Base-by-base conservation (phyloP, 371 early-diverging fungal species). In the Phascolomyces articulosus region DNA sequence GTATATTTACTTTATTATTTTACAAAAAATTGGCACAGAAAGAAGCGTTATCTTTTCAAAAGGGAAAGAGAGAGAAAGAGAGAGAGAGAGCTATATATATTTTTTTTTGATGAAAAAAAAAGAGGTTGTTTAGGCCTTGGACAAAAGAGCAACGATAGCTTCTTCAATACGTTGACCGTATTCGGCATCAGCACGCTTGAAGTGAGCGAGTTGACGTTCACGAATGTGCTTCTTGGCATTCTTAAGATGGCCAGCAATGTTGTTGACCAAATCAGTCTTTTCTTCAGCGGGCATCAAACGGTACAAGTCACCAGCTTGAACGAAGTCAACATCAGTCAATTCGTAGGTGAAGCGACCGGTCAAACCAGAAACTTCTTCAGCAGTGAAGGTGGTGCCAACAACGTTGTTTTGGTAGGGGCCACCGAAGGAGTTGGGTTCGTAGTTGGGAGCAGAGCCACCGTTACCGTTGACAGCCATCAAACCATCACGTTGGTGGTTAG, bases 401-500 rank as follows among this genome's bases (percentile, higher is more conserved):
- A 83, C 63, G 63, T 85, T 80, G 75, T 63, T 84, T 69, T 87
- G 85, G 64, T 74, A 67, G 54, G 88, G 81, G 3, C 87, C 86
- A 63, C 80, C 84, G 31, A 83, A 80, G 15, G 84, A 78, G 81
- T 89, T 92, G 71, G 93, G 92, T 72, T 91, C 91, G 66, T 93
- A 93, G 83, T 92, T 93, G 66, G 89, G 89, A 54, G 69, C 72
- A 40, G 76, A 41, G 44, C 92, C 92, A 48, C 88, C 87, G 71
- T 91, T 91, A 57, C 89, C 91, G 56, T 78, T 78, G 55, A 87
- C 75, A 56, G 85, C 74, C 86, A 87, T 87, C 71, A 63, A 62
- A 53, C 93, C 93, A 71, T 91, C 93, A 64, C 92, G 90, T 75
- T 91, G 91, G 69, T 92, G 84, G 84, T 88, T 85, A 75, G 66